Conservation (phyloP, 805 yeast species). For the Metschnikowia baotianmanensis region DNA sequence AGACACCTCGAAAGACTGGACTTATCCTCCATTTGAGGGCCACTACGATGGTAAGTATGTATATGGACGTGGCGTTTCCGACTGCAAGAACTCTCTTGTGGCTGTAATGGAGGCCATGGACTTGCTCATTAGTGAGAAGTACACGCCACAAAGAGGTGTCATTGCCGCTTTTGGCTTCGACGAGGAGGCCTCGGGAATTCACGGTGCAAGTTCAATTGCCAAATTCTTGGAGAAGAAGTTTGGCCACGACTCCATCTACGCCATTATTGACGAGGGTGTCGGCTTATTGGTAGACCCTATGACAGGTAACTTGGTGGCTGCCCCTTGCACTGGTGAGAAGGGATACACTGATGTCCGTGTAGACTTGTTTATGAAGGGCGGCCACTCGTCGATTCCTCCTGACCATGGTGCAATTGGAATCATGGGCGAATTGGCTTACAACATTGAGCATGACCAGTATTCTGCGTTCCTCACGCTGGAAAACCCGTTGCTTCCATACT, state of each 20-base stretch:
- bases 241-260: constrained; percentile 17
- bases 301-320: constrained; percentile 14
- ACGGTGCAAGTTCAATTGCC: constrained; percentile 14
- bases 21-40: constrained; percentile 17
- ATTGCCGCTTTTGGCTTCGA: constrained; percentile 19
- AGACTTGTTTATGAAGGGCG: constrained; percentile 62
- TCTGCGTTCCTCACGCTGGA: constrained; percentile 42
- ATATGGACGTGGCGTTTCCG: constrained; percentile 78
- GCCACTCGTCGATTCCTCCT: constrained; percentile 81
- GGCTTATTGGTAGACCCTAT: constrained; percentile 13
- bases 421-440: constrained; percentile 53
- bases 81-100: constrained; percentile 68
- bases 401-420: constrained; percentile 80
- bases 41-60: constrained; percentile 33
- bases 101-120: constrained; percentile 52
- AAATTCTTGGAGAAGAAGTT: constrained; percentile 12
- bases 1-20: constrained; percentile 16
- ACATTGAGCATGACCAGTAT: constrained; percentile 58
- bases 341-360: constrained; percentile 17
- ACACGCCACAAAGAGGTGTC: constrained; percentile 15
- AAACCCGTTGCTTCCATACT: constrained; percentile 58
- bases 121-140: constrained; percentile 12
- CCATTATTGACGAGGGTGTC: constrained; percentile 21
- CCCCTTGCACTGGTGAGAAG: constrained; percentile 20
- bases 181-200: constrained; percentile 19